Evolutionary conservation across 306 rosid genomes (phyloP).

Genomic region (Quercus cerris): DNA sequence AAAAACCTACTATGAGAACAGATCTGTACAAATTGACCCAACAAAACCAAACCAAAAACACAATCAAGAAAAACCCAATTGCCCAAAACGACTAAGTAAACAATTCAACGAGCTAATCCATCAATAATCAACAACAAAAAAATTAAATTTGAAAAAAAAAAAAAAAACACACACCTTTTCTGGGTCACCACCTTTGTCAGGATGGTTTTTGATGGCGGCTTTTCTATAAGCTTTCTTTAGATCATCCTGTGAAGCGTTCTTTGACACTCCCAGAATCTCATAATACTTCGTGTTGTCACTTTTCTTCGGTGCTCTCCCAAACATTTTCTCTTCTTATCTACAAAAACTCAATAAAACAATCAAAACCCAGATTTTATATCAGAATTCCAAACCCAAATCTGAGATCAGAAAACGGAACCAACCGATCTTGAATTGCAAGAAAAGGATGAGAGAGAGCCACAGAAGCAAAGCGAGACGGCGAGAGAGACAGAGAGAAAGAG

Average conservation of each 20-base stretch:
- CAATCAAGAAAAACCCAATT: background rate
- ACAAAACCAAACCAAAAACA: background rate
- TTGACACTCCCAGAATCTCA: slow-evolving; percentile 51
- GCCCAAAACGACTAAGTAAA: background rate
- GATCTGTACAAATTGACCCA: background rate
- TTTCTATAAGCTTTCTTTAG: slow-evolving; percentile 59
- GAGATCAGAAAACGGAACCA: background rate
- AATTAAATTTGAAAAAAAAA: background rate
- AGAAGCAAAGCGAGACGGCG: slow-evolving; percentile 21
- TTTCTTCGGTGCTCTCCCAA: slow-evolving; percentile 55
- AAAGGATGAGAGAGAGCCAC: background rate
- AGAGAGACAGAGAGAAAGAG: slow-evolving; percentile 15
- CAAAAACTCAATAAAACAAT: background rate
- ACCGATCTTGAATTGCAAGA: slow-evolving; percentile 14
- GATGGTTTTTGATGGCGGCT: slow-evolving; percentile 58
- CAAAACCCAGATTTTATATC: background rate
- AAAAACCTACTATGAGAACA: background rate
- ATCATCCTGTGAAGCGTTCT: slow-evolving; percentile 53
- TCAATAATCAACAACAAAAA: background rate
- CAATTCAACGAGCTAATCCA: background rate
- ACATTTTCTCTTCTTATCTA: slow-evolving; percentile 27
- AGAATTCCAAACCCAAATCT: background rate
- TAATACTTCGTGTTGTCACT: slow-evolving; percentile 55
- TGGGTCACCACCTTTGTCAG: slow-evolving; percentile 59
- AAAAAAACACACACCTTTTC: slow-evolving; percentile 29